These are phyloP conservation scores for rapeseed (Brassica napus) DNA, from an alignment of 345 rosid species.

Conservation along the genomic window Da-Ae NC_063451.1:31771001-31771500, in stretches of 20 bases:
- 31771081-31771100: conserved; percentile 15
- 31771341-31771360: conserved; percentile 7
- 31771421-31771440: conserved; percentile 9
- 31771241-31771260: conserved; percentile 15
- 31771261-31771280: conserved; percentile 33
- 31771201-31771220: conserved; percentile 1
- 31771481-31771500: conserved; percentile 24
- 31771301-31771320: conserved; percentile 24
- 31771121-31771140: conserved; percentile 26
- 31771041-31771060: conserved; percentile 24
- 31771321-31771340: conserved; percentile 34
- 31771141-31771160: conserved; percentile 21
- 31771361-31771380: conserved; percentile 25
- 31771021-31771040: conserved; percentile 8
- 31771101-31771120: conserved; percentile 34
- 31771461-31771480: conserved; percentile 39
- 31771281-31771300: conserved; percentile 22
- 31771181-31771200: conserved; percentile 12
- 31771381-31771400: conserved; percentile 35
- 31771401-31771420: conserved; percentile 30
- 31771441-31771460: conserved; percentile 24
- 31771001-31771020: conserved; percentile 18
- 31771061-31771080: conserved; percentile 23
- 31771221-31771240: conserved; percentile 22
- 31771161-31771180: conserved; percentile 28